Evolutionary conservation across 2,329 filamentous ascomycete species (phyloP).

Genomic region (Fusarium oxysporum): DNA sequence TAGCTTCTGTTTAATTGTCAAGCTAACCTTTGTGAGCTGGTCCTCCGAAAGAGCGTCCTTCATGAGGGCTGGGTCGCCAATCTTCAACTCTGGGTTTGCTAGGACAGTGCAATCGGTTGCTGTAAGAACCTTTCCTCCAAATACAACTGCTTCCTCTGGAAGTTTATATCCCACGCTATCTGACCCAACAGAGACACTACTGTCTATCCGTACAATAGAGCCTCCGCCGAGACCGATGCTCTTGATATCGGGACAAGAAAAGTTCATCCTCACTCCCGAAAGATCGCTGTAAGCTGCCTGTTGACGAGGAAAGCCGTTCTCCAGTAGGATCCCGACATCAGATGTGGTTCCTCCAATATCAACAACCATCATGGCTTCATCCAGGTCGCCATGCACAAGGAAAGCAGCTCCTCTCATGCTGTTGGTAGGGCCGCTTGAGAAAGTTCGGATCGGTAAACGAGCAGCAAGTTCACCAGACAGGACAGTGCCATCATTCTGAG

Average conservation of each 20-base stretch:
- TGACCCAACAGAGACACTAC: slow-evolving; percentile 63
- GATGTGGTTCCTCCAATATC: slow-evolving; percentile 76
- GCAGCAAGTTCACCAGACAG: slow-evolving; percentile 65
- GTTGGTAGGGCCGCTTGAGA: slow-evolving; percentile 73
- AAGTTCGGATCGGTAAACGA: slow-evolving; percentile 69
- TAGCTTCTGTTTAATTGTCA: slow-evolving; percentile 61
- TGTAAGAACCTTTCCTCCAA: slow-evolving; percentile 67
- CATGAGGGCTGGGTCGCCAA: slow-evolving; percentile 57
- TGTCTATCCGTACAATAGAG: slow-evolving; percentile 61
- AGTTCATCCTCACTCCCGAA: slow-evolving; percentile 72
- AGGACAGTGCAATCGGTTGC: slow-evolving; percentile 66
- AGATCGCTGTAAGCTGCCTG: slow-evolving; percentile 71
- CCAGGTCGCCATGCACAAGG: slow-evolving; percentile 55
- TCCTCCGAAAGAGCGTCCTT: slow-evolving; percentile 46
- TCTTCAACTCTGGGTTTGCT: slow-evolving; percentile 47
- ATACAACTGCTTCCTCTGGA: slow-evolving; percentile 64
- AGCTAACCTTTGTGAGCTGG: slow-evolving; percentile 54
- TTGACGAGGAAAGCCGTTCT: slow-evolving; percentile 72
- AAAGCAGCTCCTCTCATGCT: slow-evolving; percentile 73
- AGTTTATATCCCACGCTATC: slow-evolving; percentile 72
- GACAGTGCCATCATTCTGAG: slow-evolving; percentile 73
- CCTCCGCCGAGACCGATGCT: slow-evolving; percentile 71
- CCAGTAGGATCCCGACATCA: slow-evolving; percentile 70
- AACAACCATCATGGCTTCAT: slow-evolving; percentile 66
- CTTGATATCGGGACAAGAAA: slow-evolving; percentile 67